Evolutionary conservation across 371 early-diverging fungal species (phyloP), one percentile per base, ranked within the genome.

Genomic region (Mortierella sp.): DNA sequence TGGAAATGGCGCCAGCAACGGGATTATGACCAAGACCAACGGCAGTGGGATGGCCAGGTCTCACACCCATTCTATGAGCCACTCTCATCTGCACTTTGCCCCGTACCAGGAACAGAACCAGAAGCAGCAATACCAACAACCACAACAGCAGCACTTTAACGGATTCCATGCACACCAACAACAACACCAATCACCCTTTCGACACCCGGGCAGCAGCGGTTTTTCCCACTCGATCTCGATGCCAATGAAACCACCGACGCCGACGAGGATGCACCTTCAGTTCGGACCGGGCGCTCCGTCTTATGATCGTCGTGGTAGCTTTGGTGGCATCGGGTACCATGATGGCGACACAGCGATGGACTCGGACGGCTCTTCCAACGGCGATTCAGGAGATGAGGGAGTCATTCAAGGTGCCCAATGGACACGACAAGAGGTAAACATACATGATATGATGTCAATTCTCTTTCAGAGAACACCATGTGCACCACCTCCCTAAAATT

Each of bases 391-490:
- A 29, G 70, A 70, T 22, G 70, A 70, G 14, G 45, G 66, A 13
- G 58, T 16, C 31, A 31, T 22, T 19, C 58, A 61, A 31, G 69
- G 69, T 14, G 29, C 55, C 14, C 39, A 70, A 8, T 70, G 70
- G 70, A 70, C 70, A 11, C 70, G 70, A 31, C 70, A 70, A 58
- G 70, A 70, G 70, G 70, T 70, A 70, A 70, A 68, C 47, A 47
- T 22, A 48, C 26, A 14, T 34, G 40, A 11, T 47, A 22, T 29
- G 34, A 13, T 52, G 40, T 26, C 26, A 52, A 43, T 19, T 24
- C 19, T 41, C 2, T 52, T 39, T 26, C 53, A 11, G n/a, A n/a
- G 47, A 14, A 26, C 14, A 40, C 39, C 26, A 24, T 24, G 52
- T 40, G 26, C 41, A 41, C 39, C 34, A 14, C 64, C 64, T 24